A percentile compares a stretch with the other conserved stretches of the same genome.
Conservation (phyloP, 306 rosid genomes). For the Vachellia collinsii region DNA sequence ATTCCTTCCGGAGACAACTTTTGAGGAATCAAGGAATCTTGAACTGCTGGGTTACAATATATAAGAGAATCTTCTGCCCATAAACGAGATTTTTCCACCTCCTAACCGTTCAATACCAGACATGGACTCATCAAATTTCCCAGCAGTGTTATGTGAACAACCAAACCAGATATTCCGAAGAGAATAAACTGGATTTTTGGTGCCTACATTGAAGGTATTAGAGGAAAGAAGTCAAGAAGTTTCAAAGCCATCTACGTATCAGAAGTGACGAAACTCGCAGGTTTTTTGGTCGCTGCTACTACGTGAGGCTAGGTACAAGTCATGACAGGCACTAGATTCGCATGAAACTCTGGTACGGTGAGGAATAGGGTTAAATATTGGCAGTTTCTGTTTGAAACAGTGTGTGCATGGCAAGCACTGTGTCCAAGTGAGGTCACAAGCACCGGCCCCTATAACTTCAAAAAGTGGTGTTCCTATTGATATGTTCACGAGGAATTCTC, state of each 20-base stretch:
- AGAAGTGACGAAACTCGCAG: conserved; percentile 40
- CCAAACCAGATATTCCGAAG: conserved; percentile 44
- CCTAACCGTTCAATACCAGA: conserved; percentile 63
- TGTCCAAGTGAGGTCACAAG: conserved; percentile 51
- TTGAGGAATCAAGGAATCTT: neutral
- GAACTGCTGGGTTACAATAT: conserved; percentile 41
- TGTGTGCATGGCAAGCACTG: conserved; percentile 56
- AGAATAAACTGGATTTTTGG: neutral
- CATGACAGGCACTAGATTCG: conserved; percentile 28
- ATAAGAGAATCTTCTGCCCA: conserved; percentile 53
- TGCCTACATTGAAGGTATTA: conserved; percentile 46
- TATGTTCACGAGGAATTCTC: conserved; percentile 47
- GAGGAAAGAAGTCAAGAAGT: conserved; percentile 46
- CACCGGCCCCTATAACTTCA: too few species aligned
- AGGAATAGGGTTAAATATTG: conserved; percentile 53
- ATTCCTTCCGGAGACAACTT: conserved; percentile 18
- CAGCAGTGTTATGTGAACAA: conserved; percentile 49
- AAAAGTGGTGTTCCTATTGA: conserved; percentile 49
- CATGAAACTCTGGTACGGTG: conserved; percentile 46
- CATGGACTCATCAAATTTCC: conserved; percentile 43
- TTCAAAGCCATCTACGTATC: conserved; percentile 48
- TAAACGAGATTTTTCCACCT: conserved; percentile 51
- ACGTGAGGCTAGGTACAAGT: neutral
- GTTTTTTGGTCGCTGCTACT: neutral
- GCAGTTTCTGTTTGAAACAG: conserved; percentile 48